Evolutionary conservation across 805 yeast genomes (phyloP), one percentile per base, ranked within the genome.

Genomic region (Candida wancherniae): DNA sequence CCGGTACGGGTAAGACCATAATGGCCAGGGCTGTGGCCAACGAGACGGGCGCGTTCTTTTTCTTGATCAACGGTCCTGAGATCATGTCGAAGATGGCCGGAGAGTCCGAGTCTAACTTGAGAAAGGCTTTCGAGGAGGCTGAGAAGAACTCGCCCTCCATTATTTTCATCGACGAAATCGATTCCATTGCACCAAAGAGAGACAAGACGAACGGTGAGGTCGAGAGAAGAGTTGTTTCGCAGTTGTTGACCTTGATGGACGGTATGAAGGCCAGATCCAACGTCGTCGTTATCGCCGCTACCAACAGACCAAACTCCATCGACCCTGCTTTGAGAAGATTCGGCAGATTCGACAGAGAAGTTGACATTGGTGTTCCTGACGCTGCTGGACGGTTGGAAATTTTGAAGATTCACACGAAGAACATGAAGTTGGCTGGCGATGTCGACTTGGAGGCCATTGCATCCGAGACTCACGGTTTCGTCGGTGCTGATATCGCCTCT

Each of bases 81-180:
- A 94, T 92, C 55, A 92, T 92, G 98, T 88, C 97, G 34, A 92
- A 92, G 68, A 92, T 92, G 98, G 98, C 98, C 31, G 98, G 98
- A 71, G 98, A 92, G 67, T 84, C 95, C 11, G 98, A 92, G 69
- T 84, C 95, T 20, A 92, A 92, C 55, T 71, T 92, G 61, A 80
- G 98, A 71, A 88, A 88, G 66, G 98, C 98, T 2, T 92, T 92
- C 51, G 98, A 92, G 67, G 98, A 92, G 67, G 98, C 98, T 34
- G 98, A 92, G 67, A 92, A 92, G 69, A 90, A 92, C 61, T 92
- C 97, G 10, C 98, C 98, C 11, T 77, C 98, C 9, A 92, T 92
- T 53, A 92, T 92, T 44, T 92, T 92, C 69, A 92, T 92, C 55
- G 98, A 92, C 67, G 98, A 92, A 67, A 92, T 92, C 45, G 98